A percentile compares a stretch with the other conserved stretches of the same genome.
Conservation (phyloP, 768 basidiomycete genomes). For the Hebeloma cylindrosporum region DNA sequence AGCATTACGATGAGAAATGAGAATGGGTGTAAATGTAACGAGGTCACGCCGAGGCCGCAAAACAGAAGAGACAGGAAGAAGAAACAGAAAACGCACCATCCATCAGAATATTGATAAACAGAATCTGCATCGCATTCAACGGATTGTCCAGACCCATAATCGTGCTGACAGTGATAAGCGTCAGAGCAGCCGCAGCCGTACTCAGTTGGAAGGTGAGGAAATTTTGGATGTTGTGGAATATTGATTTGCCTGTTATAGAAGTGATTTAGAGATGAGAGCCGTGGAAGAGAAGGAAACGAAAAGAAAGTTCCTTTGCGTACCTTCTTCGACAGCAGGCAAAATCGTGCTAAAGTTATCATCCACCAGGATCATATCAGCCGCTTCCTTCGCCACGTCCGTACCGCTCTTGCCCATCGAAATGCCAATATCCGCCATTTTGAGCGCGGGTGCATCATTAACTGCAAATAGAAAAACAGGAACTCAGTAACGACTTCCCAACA, state of each 20-base stretch:
- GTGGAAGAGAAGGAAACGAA: conserved; percentile 9
- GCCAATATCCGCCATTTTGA: conserved; percentile 98
- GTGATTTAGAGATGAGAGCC: conserved; percentile 3
- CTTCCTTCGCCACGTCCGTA: conserved; percentile 99
- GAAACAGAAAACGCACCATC: conserved; percentile 58
- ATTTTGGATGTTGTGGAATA: conserved; percentile 99
- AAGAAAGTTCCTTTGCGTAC: conserved; percentile 42
- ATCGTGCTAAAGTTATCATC: conserved; percentile 98
- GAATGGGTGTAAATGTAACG: not conserved
- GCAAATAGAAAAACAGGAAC: conserved; percentile 8
- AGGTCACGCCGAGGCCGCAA: not conserved
- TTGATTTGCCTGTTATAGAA: conserved; percentile 73
- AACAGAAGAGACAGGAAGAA: not conserved
- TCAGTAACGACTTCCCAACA: not conserved
- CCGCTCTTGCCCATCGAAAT: conserved; percentile 98
- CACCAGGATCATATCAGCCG: conserved; percentile 94
- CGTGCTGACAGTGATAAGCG: conserved; percentile 94
- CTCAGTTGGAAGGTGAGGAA: conserved; percentile 97
- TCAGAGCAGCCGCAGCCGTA: conserved; percentile 93
- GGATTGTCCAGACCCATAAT: conserved; percentile 88
- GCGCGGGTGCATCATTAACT: conserved; percentile 95
- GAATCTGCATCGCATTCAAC: conserved; percentile 96
- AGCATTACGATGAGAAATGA: not conserved
- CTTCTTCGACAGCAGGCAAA: conserved; percentile 91
- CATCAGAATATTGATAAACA: conserved; percentile 99